phyloP scores from a whole-genome alignment of 2,329 filamentous ascomycete species.

The Neurospora sp. region DNA sequence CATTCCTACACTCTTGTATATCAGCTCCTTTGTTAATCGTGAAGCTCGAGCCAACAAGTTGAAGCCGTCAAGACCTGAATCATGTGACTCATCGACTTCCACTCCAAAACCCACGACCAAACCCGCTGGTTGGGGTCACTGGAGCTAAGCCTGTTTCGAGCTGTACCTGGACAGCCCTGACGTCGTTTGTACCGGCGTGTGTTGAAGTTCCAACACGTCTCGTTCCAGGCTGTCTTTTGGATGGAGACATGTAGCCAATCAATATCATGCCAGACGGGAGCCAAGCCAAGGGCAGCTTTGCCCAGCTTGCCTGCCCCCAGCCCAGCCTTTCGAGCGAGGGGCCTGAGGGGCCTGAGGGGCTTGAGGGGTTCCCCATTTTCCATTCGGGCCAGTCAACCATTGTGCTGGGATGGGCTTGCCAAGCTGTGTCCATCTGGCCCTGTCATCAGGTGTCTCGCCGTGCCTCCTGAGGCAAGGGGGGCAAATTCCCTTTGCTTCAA shows the following conservation, averaged over 20 bases:
- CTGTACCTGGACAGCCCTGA: constrained; percentile 12
- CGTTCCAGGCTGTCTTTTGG: background rate
- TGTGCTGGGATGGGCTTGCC: background rate
- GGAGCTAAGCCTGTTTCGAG: constrained; percentile 5
- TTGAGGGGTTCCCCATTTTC: background rate
- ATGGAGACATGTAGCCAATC: background rate
- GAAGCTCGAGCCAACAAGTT: background rate
- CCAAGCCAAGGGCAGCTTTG: background rate
- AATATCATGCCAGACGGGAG: background rate
- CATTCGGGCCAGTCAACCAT: background rate
- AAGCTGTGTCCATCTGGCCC: background rate
- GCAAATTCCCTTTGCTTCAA: background rate
- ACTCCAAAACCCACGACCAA: background rate
- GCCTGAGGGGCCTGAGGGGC: background rate
- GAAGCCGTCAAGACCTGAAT: background rate
- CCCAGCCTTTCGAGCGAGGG: background rate
- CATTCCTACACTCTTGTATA: background rate
- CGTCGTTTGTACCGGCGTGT: constrained; percentile 7
- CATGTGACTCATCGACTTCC: constrained; percentile 4
- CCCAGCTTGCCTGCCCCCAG: background rate
- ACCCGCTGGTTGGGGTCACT: background rate
- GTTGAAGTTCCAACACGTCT: background rate
- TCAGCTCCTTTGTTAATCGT: background rate
- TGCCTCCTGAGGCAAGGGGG: background rate
- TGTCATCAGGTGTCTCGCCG: background rate